Evolutionary conservation across 345 rosid genomes (phyloP).

Genomic region (Gossypium australe): DNA sequence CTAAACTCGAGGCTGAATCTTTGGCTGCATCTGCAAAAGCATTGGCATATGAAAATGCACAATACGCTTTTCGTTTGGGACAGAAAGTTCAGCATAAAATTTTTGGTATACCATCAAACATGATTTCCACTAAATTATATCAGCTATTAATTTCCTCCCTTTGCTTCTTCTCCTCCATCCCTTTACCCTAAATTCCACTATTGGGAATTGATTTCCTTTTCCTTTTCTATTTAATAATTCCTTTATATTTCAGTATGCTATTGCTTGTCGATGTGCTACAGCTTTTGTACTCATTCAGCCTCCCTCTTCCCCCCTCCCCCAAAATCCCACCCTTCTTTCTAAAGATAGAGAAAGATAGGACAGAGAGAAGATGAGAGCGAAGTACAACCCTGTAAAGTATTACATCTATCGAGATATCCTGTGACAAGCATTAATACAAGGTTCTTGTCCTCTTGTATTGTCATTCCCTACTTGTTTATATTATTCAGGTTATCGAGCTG

Average conservation of each 20-base stretch:
- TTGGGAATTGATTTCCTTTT: neutral
- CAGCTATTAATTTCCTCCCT: neutral
- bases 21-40: constrained; percentile 84
- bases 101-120: constrained; percentile 43
- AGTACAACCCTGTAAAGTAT: neutral
- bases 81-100: constrained; percentile 81
- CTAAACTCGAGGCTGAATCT: constrained; percentile 78
- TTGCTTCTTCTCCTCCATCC: neutral
- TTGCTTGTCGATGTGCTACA: neutral
- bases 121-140: constrained; percentile 9
- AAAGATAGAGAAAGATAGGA: neutral
- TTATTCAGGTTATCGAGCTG: constrained; percentile 68
- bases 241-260: neutral
- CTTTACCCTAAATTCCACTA: neutral
- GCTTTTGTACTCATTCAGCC: neutral
- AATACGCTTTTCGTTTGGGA: constrained; percentile 83
- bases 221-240: neutral
- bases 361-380: neutral
- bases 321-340: neutral
- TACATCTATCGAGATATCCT: neutral
- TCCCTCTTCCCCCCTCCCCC: too few species aligned
- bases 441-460: neutral
- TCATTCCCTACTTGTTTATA: neutral
- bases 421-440: neutral
- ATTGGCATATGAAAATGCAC: constrained; percentile 65